A percentile compares a stretch with the other conserved stretches of the same genome.
phyloP scores from a whole-genome alignment of 345 rosid genomes.

The Eucalyptus fibrosa region DNA sequence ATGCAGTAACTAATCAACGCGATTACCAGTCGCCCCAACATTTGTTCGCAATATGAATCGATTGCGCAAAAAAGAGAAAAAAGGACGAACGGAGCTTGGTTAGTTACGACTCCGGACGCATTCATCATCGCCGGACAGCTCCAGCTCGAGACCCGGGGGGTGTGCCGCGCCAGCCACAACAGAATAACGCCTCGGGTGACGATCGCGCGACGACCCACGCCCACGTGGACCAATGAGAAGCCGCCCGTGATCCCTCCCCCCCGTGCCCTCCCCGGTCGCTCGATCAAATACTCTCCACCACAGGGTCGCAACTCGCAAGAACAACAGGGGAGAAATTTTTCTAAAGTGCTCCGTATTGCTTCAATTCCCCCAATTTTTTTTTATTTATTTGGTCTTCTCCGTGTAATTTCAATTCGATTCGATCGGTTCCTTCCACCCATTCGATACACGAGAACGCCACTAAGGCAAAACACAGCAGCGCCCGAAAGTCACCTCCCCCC shows the following conservation, averaged over 20 bases:
- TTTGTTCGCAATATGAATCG: not conserved
- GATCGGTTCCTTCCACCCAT: not conserved
- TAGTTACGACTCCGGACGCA: not conserved
- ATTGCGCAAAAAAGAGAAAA: rapidly evolving
- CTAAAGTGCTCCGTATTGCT: not conserved
- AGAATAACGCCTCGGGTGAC: not conserved
- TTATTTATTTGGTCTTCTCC: not conserved
- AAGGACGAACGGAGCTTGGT: not conserved
- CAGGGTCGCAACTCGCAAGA: not conserved
- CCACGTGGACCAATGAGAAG: not conserved
- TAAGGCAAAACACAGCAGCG: not conserved
- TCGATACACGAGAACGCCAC: not conserved
- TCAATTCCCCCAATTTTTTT: not conserved
- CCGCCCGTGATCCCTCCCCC: not conserved
- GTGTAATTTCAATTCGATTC: too few relatives aligned
- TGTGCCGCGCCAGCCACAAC: not conserved
- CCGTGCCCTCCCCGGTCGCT: not conserved
- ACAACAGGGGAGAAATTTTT: not conserved
- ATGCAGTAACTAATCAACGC: not conserved
- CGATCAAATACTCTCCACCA: not conserved
- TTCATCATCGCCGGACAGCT: not conserved
- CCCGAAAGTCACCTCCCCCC: not conserved
- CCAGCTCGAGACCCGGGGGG: not conserved
- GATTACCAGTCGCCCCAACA: not conserved
- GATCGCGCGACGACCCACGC: not conserved